These are phyloP conservation scores for Cercospora zeae-maydis DNA, from an alignment of 2,329 filamentous ascomycete genomes.

Conservation along the genomic window DNA sequence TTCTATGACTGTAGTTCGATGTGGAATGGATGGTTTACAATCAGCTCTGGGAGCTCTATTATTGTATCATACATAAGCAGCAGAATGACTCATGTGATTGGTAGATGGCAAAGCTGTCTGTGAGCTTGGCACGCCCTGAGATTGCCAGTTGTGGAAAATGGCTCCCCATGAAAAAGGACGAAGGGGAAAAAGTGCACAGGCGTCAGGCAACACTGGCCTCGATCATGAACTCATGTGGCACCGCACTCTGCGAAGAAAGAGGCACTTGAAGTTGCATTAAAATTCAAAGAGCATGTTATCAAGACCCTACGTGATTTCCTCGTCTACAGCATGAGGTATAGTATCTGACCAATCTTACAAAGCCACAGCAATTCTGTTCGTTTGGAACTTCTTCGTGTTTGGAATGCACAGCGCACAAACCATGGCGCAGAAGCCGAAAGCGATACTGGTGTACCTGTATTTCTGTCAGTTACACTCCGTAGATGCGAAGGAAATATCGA, in stretches of 20 bases:
- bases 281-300: neutral
- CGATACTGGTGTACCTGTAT: constrained; percentile 25
- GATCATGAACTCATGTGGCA: neutral
- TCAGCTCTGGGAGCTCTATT: neutral
- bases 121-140: neutral
- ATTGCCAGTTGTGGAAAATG: neutral
- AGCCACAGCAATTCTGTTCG: constrained; percentile 28
- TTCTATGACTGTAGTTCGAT: neutral
- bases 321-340: neutral
- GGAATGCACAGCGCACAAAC: constrained; percentile 21
- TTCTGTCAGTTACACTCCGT: neutral
- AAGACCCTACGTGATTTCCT: neutral
- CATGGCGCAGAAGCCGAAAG: constrained; percentile 26
- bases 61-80: neutral
- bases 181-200: neutral
- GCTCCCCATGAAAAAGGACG: neutral
- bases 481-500: neutral
- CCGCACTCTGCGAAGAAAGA: neutral
- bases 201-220: no score
- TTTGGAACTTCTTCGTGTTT: constrained; percentile 27
- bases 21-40: neutral
- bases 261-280: neutral
- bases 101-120: neutral
- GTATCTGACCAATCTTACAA: constrained; percentile 5
- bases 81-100: neutral